Conservation (phyloP, 2,329 filamentous ascomycete genomes). For the Zymoseptoria passerinii region DNA sequence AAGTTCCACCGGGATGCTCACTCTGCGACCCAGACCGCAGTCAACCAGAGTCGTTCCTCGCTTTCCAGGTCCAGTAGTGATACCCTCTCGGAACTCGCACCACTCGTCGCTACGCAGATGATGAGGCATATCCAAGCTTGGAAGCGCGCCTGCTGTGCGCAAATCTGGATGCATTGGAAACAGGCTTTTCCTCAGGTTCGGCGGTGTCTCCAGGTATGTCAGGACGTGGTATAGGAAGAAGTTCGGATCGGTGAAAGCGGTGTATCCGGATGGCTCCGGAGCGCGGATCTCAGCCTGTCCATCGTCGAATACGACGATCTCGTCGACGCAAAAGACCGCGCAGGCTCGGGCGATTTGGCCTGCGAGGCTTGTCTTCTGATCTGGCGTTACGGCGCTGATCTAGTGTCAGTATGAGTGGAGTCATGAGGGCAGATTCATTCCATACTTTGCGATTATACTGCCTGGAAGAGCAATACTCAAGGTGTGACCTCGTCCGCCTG, state of each 20-base stretch:
- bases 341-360: constrained; percentile 72
- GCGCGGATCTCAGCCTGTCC: constrained; percentile 33
- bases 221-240: constrained; percentile 74
- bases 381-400: constrained; percentile 58
- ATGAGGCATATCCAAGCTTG: constrained; percentile 76
- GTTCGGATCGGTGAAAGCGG: constrained; percentile 64
- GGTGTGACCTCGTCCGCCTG: constrained; percentile 59
- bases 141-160: constrained; percentile 61
- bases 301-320: constrained; percentile 76
- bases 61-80: constrained; percentile 42
- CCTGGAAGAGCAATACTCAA: constrained; percentile 70
- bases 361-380: constrained; percentile 64
- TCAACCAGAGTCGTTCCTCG: constrained; percentile 39
- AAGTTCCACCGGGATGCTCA: constrained; percentile 51
- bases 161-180: constrained; percentile 76
- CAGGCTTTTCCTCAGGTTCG: constrained; percentile 66
- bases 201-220: constrained; percentile 75
- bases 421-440: neutral
- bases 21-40: constrained; percentile 41
- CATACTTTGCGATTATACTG: constrained; percentile 65
- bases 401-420: constrained; percentile 4
- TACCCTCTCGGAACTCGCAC: constrained; percentile 71
- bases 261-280: constrained; percentile 43
- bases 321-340: constrained; percentile 76
- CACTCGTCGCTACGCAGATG: constrained; percentile 69